Evolutionary conservation across 805 yeast genomes (phyloP), one percentile per base, ranked within the genome.

Genomic region (Jamesozyma rosinii): DNA sequence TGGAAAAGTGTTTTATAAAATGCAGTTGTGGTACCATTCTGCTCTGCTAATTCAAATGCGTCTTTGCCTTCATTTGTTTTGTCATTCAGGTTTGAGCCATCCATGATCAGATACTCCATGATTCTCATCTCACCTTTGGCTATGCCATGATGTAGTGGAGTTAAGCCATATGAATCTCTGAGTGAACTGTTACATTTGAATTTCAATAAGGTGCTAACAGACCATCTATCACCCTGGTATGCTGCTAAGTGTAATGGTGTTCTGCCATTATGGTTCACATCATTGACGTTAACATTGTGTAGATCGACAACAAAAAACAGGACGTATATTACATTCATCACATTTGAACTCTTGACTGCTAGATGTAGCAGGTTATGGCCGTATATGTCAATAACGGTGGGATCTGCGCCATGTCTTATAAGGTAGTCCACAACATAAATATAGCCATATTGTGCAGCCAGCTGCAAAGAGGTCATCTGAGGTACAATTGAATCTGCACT

Each of bases 211-310:
- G 77, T 76, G 41, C 82, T 82, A 1, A 87, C 86, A 3, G 81
- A 73, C 26, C 84, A 67, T 0, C 79, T 69, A 55, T 89, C 97
- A 8, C 95, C 95, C 57, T 89, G 97, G 59, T 85, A 87, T 1
- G 92, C 84, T 0, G 97, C 97, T 95, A 95, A 86, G 59, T 86
- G 95, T 37, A 89, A 67, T 0, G 88, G 69, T 0, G 96, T 85
- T 37, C 95, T 68, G n/a, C 75, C 74, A 37, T 73, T 74, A 3
- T 76, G 75, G 60, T 89, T 95, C 1, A 70, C 60, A 17, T 71
- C 68, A 55, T 88, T 87, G 17, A 84, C 69, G 37, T 79, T 76
- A 26, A 83, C 52, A 18, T 69, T 68, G 11, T 14, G 15, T 35
- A 66, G 50, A 17, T 41, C 40, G 2, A 29, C 38, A 20, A 37